Percentiles rank a stretch among this genome's conserved stretches.
Conservation (phyloP, 140 eudicot genomes). For the Eryngium alpinum region DNA sequence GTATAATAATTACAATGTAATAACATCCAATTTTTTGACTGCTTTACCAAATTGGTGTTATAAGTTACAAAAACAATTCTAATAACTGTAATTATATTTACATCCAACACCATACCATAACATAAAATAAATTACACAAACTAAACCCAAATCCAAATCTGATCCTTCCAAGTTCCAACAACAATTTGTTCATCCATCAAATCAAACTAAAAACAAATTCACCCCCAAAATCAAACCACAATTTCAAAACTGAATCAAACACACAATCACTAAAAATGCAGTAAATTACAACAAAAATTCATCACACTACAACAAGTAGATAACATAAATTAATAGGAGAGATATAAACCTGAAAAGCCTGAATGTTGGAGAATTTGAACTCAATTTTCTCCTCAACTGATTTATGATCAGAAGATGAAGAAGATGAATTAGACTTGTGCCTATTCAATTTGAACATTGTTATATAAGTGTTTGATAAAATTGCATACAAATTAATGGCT, state of each 20-base stretch:
- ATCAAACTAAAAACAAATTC: not conserved
- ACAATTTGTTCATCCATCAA: not conserved
- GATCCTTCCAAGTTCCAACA: no score
- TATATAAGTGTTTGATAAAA: not conserved
- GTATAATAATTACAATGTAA: not conserved
- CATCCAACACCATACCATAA: not conserved
- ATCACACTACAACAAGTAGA: not conserved
- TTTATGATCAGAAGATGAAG: constrained; percentile 23
- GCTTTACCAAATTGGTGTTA: no score
- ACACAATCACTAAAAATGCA: not conserved
- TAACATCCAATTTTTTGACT: not conserved
- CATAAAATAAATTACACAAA: not conserved
- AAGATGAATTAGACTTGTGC: constrained; percentile 37
- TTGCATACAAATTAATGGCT: no score
- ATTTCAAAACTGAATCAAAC: not conserved
- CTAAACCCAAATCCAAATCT: not conserved
- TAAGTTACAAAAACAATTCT: not conserved
- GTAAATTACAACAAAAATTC: not conserved
- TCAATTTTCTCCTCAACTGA: constrained; percentile 40
- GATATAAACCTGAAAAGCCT: constrained; percentile 52
- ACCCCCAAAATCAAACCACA: not conserved
- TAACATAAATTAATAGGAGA: not conserved
- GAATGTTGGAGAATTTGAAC: constrained; percentile 44
- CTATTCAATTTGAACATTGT: constrained; percentile 50
- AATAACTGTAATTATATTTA: not conserved